phyloP scores from a whole-genome alignment of 2,329 filamentous ascomycete genomes.

The Penicillium polonicum region DNA sequence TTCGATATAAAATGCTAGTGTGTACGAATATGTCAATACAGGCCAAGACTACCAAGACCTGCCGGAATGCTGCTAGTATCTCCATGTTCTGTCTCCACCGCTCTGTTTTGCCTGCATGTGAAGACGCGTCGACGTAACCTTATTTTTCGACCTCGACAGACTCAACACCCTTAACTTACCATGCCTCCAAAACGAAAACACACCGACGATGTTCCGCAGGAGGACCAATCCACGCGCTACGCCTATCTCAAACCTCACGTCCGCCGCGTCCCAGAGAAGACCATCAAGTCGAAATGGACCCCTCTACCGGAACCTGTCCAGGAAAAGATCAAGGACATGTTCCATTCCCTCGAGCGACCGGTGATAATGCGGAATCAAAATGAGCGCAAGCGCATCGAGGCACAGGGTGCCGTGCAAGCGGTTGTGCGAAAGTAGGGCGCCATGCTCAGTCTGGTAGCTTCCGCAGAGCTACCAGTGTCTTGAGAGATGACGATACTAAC shows the following conservation, averaged over 20 bases:
- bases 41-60: neutral
- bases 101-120: constrained; percentile 20
- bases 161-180: constrained; percentile 1
- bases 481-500: neutral
- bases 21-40: neutral
- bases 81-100: constrained; percentile 7
- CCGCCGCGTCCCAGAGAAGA: constrained; percentile 43
- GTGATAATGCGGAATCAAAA: constrained; percentile 45
- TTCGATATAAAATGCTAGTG: neutral
- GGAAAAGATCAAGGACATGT: constrained; percentile 44
- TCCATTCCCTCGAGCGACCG: constrained; percentile 43
- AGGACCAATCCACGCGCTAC: constrained; percentile 30
- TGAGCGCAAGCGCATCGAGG: constrained; percentile 44
- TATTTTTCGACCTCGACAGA: neutral
- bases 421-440: constrained; percentile 44
- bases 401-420: constrained; percentile 42
- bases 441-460: neutral
- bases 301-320: constrained; percentile 45
- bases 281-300: constrained; percentile 48
- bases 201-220: constrained; percentile 15
- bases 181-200: constrained; percentile 36
- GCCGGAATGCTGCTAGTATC: neutral
- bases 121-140: constrained; percentile 18
- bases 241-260: constrained; percentile 43
- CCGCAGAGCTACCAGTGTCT: neutral